These are phyloP conservation scores for Lineolata rhizophorae DNA, from an alignment of 495 filamentous ascomycete species.

Conservation along the genomic window DNA sequence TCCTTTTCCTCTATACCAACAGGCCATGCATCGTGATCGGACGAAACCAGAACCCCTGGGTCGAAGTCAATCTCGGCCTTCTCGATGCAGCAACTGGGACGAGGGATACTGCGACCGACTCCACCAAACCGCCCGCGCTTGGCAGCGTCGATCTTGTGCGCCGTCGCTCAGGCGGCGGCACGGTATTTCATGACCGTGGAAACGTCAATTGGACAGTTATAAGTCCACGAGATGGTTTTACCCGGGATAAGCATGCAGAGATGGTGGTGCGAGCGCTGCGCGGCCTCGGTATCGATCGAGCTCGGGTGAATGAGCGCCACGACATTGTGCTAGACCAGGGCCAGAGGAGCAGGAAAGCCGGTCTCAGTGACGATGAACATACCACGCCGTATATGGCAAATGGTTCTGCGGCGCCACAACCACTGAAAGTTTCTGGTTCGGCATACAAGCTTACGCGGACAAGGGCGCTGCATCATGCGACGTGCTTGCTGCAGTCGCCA, in stretches of 20 bases:
- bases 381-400: constrained; percentile 16
- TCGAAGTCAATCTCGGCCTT: constrained; percentile 55
- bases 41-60: constrained; percentile 94
- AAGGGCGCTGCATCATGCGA: constrained; percentile 76
- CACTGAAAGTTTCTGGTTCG: constrained; percentile 72
- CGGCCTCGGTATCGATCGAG: constrained; percentile 25
- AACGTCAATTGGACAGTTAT: constrained; percentile 92
- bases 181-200: constrained; percentile 79
- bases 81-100: constrained; percentile 15
- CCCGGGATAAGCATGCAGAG: constrained; percentile 67
- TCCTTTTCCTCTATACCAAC: constrained; percentile 80
- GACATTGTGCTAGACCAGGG: constrained; percentile 63
- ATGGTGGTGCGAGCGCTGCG: constrained; percentile 71
- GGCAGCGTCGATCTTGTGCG: constrained; percentile 44
- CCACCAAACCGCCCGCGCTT: constrained; percentile 10
- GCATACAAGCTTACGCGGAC: constrained; percentile 74
- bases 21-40: constrained; percentile 71
- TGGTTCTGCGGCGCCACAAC: constrained; percentile 14
- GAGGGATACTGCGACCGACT: not conserved
- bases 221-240: constrained; percentile 49
- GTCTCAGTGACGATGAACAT: constrained; percentile 13
- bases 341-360: constrained; percentile 3
- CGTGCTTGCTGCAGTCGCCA: constrained; percentile 52
- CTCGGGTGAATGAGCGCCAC: constrained; percentile 68
- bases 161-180: constrained; percentile 68